Conservation (phyloP, 345 rosid genomes). For the Hibiscus tridactylites region DNA sequence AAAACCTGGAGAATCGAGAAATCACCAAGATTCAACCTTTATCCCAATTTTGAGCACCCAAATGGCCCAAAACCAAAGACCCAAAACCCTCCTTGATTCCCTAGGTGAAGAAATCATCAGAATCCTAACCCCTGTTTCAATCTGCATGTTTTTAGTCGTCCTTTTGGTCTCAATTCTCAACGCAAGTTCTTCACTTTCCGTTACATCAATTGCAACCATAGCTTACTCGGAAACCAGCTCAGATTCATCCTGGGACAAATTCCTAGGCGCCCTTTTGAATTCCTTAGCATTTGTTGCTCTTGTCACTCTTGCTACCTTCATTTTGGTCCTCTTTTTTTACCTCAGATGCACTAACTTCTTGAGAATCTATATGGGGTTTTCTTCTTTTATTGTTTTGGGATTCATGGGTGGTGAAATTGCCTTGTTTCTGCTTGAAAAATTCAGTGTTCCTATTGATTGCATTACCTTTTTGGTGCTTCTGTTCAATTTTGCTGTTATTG, state of each 20-base stretch:
- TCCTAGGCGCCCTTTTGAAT: constrained; percentile 71
- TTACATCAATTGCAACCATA: constrained; percentile 57
- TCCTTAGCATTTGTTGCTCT: constrained; percentile 73
- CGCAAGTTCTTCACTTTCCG: constrained; percentile 38
- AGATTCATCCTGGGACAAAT: constrained; percentile 78
- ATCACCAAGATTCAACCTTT: constrained; percentile 12
- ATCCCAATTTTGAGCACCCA: constrained; percentile 13
- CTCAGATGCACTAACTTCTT: constrained; percentile 75
- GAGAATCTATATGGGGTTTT: constrained; percentile 73
- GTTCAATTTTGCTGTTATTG: constrained; percentile 71
- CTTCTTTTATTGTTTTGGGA: constrained; percentile 69
- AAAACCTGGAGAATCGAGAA: not conserved
- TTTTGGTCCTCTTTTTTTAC: constrained; percentile 81
- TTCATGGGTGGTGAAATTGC: constrained; percentile 76
- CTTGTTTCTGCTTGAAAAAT: constrained; percentile 45
- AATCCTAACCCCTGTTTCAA: constrained; percentile 77
- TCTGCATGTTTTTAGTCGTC: constrained; percentile 83
- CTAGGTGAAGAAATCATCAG: constrained; percentile 81
- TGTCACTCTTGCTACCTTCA: constrained; percentile 64
- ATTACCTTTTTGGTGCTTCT: constrained; percentile 54
- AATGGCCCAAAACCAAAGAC: constrained; percentile 63
- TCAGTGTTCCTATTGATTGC: constrained; percentile 48
- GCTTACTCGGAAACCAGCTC: constrained; percentile 28
- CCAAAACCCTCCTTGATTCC: constrained; percentile 45
- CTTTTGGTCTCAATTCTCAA: constrained; percentile 61